Conservation (phyloP, 768 basidiomycete genomes). For the Suillus luteus region DNA sequence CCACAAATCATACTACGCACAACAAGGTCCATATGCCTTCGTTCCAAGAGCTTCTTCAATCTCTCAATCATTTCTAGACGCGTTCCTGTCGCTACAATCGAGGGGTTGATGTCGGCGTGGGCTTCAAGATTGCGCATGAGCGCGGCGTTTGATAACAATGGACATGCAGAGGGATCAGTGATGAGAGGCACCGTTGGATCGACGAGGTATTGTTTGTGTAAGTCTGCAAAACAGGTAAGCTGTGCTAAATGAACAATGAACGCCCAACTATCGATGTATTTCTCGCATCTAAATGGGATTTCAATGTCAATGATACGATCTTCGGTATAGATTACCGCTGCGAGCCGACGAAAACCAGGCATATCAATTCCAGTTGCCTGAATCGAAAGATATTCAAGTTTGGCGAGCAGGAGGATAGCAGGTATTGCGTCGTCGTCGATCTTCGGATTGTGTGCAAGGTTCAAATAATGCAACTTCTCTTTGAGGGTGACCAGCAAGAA, state of each 20-base stretch:
- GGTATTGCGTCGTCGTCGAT: constrained; percentile 61
- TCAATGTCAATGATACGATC: constrained; percentile 50
- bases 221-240: constrained; percentile 34
- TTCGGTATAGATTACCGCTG: constrained; percentile 37
- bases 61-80: constrained; percentile 52
- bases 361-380: constrained; percentile 57
- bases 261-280: constrained; percentile 53
- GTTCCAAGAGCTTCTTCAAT: constrained; percentile 46
- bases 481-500: constrained; percentile 60
- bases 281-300: constrained; percentile 53
- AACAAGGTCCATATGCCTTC: constrained; percentile 50
- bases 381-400: constrained; percentile 52
- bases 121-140: constrained; percentile 59
- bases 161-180: constrained; percentile 41
- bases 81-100: constrained; percentile 47
- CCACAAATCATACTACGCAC: constrained; percentile 48
- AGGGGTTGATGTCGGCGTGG: constrained; percentile 50
- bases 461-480: constrained; percentile 52
- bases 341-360: constrained; percentile 57
- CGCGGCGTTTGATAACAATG: constrained; percentile 45
- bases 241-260: background rate
- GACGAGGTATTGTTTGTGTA: constrained; percentile 50
- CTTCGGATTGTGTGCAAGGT: constrained; percentile 50
- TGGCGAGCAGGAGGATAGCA: constrained; percentile 50
- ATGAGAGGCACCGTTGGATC: constrained; percentile 53